These are phyloP conservation scores for Clitoria ternatea DNA, from an alignment of 306 rosid genomes.

Conservation along the genomic window DNA sequence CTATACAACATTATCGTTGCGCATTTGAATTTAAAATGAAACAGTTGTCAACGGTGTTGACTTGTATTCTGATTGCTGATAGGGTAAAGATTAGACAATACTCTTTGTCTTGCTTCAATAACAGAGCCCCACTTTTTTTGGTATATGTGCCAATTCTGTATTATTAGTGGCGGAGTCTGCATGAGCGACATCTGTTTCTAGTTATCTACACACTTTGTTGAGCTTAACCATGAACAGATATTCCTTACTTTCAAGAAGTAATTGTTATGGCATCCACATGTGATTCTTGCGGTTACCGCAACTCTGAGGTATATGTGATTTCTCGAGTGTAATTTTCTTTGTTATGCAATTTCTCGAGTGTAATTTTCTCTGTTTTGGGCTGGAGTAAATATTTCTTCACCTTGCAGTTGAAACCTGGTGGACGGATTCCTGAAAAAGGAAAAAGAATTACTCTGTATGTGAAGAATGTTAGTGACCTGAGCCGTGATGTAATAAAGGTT, in stretches of 20 bases:
- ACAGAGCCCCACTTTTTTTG: neutral
- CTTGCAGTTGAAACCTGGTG: slow-evolving; percentile 92
- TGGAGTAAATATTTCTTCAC: slow-evolving; percentile 17
- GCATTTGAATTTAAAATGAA: neutral
- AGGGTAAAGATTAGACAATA: neutral
- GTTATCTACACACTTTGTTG: slow-evolving; percentile 20
- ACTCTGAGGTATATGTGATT: slow-evolving; percentile 76
- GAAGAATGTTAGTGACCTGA: slow-evolving; percentile 61
- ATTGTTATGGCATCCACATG: slow-evolving; percentile 98
- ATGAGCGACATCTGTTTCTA: slow-evolving; percentile 6
- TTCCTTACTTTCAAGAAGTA: slow-evolving; percentile 96
- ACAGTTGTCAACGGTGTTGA: neutral
- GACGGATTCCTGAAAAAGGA: slow-evolving; percentile 81
- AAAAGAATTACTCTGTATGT: slow-evolving; percentile 62
- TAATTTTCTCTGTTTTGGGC: slow-evolving; percentile 18
- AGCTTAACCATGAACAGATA: slow-evolving; percentile 64
- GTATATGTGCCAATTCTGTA: neutral
- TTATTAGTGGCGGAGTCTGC: neutral
- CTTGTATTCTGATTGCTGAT: neutral
- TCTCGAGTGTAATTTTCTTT: neutral
- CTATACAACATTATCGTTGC: neutral
- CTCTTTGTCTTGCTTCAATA: neutral
- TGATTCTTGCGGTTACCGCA: slow-evolving; percentile 92
- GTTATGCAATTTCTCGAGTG: slow-evolving; percentile 18
- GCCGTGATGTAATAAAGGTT: slow-evolving; percentile 97